Evolutionary conservation across 2,329 filamentous ascomycete genomes (phyloP).

Genomic region (Diaporthe citri): DNA sequence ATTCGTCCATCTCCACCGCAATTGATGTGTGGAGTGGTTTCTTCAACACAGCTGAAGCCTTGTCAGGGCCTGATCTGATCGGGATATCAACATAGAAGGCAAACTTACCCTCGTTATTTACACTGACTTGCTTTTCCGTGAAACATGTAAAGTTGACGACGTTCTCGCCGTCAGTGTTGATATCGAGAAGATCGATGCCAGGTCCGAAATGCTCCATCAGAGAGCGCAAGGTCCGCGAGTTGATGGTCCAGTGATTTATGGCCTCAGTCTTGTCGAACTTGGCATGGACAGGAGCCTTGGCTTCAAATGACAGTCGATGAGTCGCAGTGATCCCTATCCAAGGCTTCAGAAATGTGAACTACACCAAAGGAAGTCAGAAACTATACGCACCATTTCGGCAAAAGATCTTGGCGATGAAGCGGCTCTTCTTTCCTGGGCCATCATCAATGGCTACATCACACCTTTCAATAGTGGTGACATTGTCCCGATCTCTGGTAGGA

Average conservation of each 20-base stretch:
- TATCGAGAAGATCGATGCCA: conserved; percentile 84
- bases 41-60: conserved; percentile 74
- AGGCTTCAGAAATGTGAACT: conserved; percentile 11
- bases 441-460: conserved; percentile 83
- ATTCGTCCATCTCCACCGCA: conserved; percentile 80
- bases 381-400: conserved; percentile 74
- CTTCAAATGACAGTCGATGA: conserved; percentile 81
- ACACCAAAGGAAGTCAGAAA: neutral
- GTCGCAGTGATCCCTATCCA: conserved; percentile 77
- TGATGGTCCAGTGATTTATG: conserved; percentile 78
- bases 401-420: conserved; percentile 79
- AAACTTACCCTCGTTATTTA: conserved; percentile 63
- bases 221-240: conserved; percentile 77
- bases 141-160: conserved; percentile 84
- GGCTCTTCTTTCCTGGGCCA: conserved; percentile 76
- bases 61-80: conserved; percentile 39
- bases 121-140: conserved; percentile 81
- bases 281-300: conserved; percentile 79
- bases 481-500: conserved; percentile 67
- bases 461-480: conserved; percentile 77
- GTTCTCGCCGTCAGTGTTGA: conserved; percentile 79
- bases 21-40: conserved; percentile 86
- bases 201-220: conserved; percentile 85
- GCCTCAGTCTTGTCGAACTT: conserved; percentile 78
- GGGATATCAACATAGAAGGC: neutral